phyloP scores from a whole-genome alignment of 176 grass and related monocot species.

The Hordeum vulgare region MorexV3_pseudomolecules_assembly NC_058524.1:566321296-566321795 shows the following conservation, averaged over 20 bases:
- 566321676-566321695: not conserved
- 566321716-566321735: not conserved
- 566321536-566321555: not conserved
- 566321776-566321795: not conserved
- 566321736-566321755: not conserved
- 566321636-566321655: not conserved
- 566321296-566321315: slow-evolving; percentile 1
- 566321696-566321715: not conserved
- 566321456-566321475: not conserved
- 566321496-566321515: not conserved
- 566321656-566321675: not conserved
- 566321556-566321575: not conserved
- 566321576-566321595: not conserved
- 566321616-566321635: not conserved
- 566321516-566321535: not conserved
- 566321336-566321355: not conserved
- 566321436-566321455: not conserved
- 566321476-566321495: not conserved
- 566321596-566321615: not conserved
- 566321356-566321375: slow-evolving; percentile 10
- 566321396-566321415: not conserved
- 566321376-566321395: not conserved
- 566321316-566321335: slow-evolving; percentile 6
- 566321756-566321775: not conserved
- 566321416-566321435: not conserved